These are phyloP conservation scores for Coemansia asiatica DNA, from an alignment of 192 early-diverging fungal species.

Conservation along the genomic window DNA sequence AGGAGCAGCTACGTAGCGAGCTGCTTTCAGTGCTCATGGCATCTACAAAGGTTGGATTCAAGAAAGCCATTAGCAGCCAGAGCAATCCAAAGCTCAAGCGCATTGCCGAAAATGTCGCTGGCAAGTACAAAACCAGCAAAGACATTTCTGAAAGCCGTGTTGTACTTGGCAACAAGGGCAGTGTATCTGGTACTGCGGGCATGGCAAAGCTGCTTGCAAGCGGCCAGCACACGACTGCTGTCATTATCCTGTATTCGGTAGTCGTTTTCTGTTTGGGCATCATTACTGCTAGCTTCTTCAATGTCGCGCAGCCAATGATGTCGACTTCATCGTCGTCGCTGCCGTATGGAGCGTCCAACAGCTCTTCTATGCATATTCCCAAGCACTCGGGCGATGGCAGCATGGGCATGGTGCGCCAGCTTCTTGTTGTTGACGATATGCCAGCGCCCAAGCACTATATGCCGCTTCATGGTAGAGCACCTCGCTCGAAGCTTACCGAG, in stretches of 20 bases:
- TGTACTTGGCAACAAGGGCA: slow-evolving; percentile 1
- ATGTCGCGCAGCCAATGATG: slow-evolving; percentile 31
- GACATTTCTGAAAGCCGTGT: slow-evolving; percentile 8
- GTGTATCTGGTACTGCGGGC: slow-evolving; percentile 9
- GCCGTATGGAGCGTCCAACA: slow-evolving; percentile 31
- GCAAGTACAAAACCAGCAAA: slow-evolving; percentile 24
- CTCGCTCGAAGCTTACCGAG: slow-evolving; percentile 52
- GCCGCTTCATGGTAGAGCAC: slow-evolving; percentile 39
- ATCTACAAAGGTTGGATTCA: slow-evolving; percentile 42
- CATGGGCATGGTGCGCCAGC: slow-evolving; percentile 47
- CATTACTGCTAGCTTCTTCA: slow-evolving; percentile 53
- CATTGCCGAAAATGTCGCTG: slow-evolving; percentile 51
- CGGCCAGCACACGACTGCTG: slow-evolving; percentile 45
- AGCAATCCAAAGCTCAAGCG: slow-evolving; percentile 44
- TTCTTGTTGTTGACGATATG: slow-evolving; percentile 53
- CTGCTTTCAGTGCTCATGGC: slow-evolving; percentile 42
- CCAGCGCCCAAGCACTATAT: slow-evolving; percentile 44
- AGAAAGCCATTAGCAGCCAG: slow-evolving; percentile 44
- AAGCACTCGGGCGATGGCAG: slow-evolving; percentile 19
- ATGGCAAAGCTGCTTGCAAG: slow-evolving; percentile 31
- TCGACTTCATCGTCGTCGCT: slow-evolving; percentile 15
- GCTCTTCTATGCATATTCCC: slow-evolving; percentile 27
- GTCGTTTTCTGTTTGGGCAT: slow-evolving; percentile 55
- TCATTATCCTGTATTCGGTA: slow-evolving; percentile 51
- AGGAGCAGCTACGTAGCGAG: slow-evolving; percentile 38